Base-by-base conservation (phyloP, 208 protist species). In the Leishmania martiniquensis region DNA sequence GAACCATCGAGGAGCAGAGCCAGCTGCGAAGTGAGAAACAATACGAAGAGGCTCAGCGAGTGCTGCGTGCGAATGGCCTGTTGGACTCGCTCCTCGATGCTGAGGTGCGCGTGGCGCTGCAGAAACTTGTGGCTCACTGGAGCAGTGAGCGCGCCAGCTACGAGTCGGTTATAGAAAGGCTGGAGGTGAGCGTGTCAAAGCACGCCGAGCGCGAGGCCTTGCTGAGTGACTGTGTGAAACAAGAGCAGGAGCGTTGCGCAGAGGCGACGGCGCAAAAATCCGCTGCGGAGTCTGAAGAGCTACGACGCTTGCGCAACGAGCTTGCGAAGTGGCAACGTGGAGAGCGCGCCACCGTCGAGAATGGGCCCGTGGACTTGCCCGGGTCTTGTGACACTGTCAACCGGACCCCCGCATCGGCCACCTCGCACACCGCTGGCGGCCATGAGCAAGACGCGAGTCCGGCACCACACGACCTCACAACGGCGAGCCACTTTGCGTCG, bases 1-100 rank as follows among this genome's bases (percentile, higher is more conserved):
- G 74, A 34, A 85, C 62, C 71, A 78, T 55, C 0, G 83, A 87
- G 69, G 83, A 85, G 75, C 75, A 75, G 25, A 79, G 59, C 10
- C 74, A 76, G 45, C 47, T 65, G 49, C 78, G 66, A 29, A 74
- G 72, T 39, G 78, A 74, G 15, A 82, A 73, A 22, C 78, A 77
- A 37, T 77, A 65, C 45, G 78, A 82, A 44, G 71, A 82, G 72
- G 57, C 72, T 15, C 70, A 77, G 70, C 17, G 57, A 42, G 69
- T 82, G 5, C 32, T 76, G 60, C 34, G 17, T 47, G 69, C 63
- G 17, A 65, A 37, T 62, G 72, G 78, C 9, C 20, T 77, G 22
- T 37, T 59, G 1, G 60, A 1, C 13, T 67, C 57, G 17, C 65
- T 55, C 15, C 5, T 80, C 13, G 49, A 70, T 20, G 42, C 39